A percentile compares a stretch with the other conserved stretches of the same genome.
Conservation (phyloP, 345 rosid species). For the Lepidium africanum region DNA sequence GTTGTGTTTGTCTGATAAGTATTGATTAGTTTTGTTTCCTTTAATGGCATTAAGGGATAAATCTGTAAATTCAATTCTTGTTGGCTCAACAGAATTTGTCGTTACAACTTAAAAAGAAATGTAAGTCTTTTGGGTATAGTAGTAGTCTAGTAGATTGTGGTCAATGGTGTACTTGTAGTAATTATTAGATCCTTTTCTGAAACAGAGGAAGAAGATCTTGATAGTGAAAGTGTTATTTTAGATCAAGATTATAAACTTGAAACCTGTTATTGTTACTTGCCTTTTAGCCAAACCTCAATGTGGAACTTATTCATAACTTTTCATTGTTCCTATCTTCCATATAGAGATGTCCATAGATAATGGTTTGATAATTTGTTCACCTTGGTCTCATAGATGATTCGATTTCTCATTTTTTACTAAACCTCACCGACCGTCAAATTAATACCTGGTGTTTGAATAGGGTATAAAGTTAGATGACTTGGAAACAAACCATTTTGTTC, state of each 20-base stretch:
- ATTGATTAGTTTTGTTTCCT: neutral
- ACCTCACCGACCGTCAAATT: neutral
- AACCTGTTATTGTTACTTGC: neutral
- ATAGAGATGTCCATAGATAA: neutral
- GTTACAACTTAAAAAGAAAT: neutral
- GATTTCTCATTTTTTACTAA: neutral
- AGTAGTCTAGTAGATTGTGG: neutral
- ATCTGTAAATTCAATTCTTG: neutral
- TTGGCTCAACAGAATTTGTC: neutral
- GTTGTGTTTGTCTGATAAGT: neutral
- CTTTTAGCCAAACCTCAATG: neutral
- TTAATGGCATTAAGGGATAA: neutral
- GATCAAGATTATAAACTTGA: neutral
- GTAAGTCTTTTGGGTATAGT: neutral
- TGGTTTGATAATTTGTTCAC: neutral
- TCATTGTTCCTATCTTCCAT: neutral
- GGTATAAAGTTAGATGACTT: slow-evolving; percentile 64
- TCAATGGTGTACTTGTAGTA: neutral
- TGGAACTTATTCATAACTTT: neutral
- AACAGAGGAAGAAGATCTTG: neutral
- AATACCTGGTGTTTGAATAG: slow-evolving; percentile 30
- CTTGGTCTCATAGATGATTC: neutral
- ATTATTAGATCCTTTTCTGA: neutral
- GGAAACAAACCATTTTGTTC: slow-evolving; percentile 77
- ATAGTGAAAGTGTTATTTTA: neutral